These are phyloP conservation scores for Aureobasidium pullulans DNA, from an alignment of 2,329 filamentous ascomycete species.

Conservation along the genomic window DNA sequence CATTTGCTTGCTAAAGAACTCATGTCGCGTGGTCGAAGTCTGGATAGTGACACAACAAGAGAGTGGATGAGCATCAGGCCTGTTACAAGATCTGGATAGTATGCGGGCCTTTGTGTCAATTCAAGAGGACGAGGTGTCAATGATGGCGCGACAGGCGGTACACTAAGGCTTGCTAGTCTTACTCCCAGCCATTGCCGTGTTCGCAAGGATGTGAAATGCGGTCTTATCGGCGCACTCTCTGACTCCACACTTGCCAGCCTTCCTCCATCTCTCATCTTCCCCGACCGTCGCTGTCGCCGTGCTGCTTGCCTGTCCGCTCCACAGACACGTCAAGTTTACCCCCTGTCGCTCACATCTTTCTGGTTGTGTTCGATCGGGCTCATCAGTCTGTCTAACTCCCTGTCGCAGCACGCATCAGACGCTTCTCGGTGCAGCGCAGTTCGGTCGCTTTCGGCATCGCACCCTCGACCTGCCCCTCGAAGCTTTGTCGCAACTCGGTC, in stretches of 20 bases:
- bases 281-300: slow-evolving; percentile 6
- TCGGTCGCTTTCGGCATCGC: slow-evolving; percentile 6
- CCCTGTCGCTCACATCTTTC: neutral
- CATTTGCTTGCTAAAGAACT: neutral
- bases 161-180: slow-evolving; percentile 10
- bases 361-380: neutral
- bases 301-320: neutral
- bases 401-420: slow-evolving; percentile 4
- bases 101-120: neutral
- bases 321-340: neutral
- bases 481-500: neutral
- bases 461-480: slow-evolving; percentile 2
- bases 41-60: neutral
- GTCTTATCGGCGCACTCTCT: slow-evolving; percentile 1
- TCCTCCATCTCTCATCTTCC: slow-evolving; percentile 4
- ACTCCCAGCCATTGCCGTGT: slow-evolving; percentile 10
- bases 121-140: slow-evolving; percentile 4
- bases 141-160: slow-evolving; percentile 10
- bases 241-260: slow-evolving; percentile 12
- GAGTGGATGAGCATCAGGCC: neutral
- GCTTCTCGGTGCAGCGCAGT: neutral
- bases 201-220: slow-evolving; percentile 7
- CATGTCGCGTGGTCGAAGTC: neutral
- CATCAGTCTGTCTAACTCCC: neutral
- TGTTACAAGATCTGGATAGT: neutral